Base-by-base conservation (phyloP, 2,329 filamentous ascomycete genomes). In the Sphaceloma murrayae region DNA sequence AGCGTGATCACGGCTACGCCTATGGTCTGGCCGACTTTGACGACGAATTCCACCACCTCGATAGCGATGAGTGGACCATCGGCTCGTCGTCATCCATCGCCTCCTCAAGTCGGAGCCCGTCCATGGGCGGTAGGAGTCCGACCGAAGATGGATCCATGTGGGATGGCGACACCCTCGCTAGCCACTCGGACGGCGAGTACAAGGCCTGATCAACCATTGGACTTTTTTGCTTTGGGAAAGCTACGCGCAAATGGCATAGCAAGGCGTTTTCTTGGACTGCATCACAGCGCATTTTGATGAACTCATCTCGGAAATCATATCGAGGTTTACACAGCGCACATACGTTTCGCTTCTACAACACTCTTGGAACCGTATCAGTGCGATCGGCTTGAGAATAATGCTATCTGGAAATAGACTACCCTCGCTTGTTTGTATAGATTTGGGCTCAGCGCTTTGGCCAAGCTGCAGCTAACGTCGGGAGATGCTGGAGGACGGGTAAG, bases 51-150 rank as follows among this genome's bases (percentile, higher is more conserved):
- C 57, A 73, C 34, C 72, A 74, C 40, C 53, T 54, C 36, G 80
- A 88, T 53, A 86, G 82, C 56, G 87, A 94, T 54, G 86, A 91
- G 56, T 94, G 87, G 87, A 89, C 86, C 6, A 75, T 89, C 34
- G 86, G 84, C 48, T 91, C 85, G 53, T 87, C 80, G 45, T 91
- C 84, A 0, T 80, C 76, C 29, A 77, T 82, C 59, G 83, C 80
- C 29, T 81, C 75, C 17, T 75, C 75, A 39, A 76, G 73, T 39
- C 60, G 77, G 42, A 80, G 76, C 56, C 76, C 75, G 16, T 72
- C 68, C 21, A 56, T 64, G 30, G 67, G 62, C 26, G 53, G 63
- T 24, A 61, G 63, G 18, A 69, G 66, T 31, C 68, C 69, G 17
- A 56, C 75, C 22, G 75, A 79, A 51, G 78, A 80, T 50, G 68